phyloP scores from a whole-genome alignment of 2,329 filamentous ascomycete species.

The Sordariomycetes sp. region DNA sequence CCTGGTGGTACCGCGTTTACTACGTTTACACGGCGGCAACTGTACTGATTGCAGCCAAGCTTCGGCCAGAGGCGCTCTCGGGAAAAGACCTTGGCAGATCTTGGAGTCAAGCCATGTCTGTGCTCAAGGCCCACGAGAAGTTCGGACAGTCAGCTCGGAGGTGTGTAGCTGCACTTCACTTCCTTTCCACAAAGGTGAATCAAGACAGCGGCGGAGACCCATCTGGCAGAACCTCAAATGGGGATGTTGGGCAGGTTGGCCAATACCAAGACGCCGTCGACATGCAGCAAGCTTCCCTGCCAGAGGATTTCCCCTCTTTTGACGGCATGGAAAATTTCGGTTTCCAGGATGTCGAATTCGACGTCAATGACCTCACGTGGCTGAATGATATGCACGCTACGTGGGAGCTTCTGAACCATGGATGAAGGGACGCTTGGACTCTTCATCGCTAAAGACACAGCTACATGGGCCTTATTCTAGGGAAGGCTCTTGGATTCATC shows the following conservation, averaged over 20 bases:
- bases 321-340: slow-evolving; percentile 12
- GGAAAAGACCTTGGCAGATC: slow-evolving; percentile 14
- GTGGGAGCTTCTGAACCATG: slow-evolving; percentile 16
- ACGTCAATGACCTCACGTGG: slow-evolving; percentile 22
- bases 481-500: too few relatives aligned
- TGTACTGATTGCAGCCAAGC: slow-evolving; percentile 23
- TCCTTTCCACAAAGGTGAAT: slow-evolving; percentile 22
- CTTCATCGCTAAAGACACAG: too few relatives aligned
- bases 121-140: slow-evolving; percentile 21
- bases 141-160: slow-evolving; percentile 21
- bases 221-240: slow-evolving; percentile 4
- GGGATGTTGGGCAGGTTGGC: background rate
- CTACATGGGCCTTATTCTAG: too few relatives aligned
- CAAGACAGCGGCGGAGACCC: slow-evolving; percentile 11
- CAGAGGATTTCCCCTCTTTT: slow-evolving; percentile 12
- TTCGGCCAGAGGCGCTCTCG: slow-evolving; percentile 21
- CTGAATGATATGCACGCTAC: slow-evolving; percentile 20
- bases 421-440: too few relatives aligned
- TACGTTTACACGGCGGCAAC: slow-evolving; percentile 26
- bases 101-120: slow-evolving; percentile 21
- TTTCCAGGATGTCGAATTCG: slow-evolving; percentile 16
- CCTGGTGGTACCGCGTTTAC: slow-evolving; percentile 29
- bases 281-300: slow-evolving; percentile 4
- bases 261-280: background rate
- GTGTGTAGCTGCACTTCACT: slow-evolving; percentile 22